Percentiles rank a stretch among this genome's conserved stretches.
These are phyloP conservation scores for Sphaerulina vaccinii DNA, from an alignment of 2,329 filamentous ascomycete genomes.

Conservation along the genomic window DNA sequence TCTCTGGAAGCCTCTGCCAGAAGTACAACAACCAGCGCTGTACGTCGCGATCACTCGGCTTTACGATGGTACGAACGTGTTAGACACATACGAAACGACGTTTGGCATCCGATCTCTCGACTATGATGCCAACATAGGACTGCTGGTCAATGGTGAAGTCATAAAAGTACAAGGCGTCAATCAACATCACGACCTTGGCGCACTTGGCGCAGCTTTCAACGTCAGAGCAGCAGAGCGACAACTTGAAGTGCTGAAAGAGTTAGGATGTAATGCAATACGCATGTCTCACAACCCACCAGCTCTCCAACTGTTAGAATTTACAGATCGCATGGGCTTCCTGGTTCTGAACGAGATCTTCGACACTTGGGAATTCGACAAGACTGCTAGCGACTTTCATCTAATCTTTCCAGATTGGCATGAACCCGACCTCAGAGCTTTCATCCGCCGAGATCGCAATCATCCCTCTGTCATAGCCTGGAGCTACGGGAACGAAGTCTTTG, in stretches of 20 bases:
- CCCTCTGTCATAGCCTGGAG: constrained; percentile 55
- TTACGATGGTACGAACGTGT: background rate
- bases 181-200: constrained; percentile 2
- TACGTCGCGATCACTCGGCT: background rate
- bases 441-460: constrained; percentile 58
- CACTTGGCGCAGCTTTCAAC: constrained; percentile 4
- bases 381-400: constrained; percentile 50
- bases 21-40: background rate
- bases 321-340: constrained; percentile 6
- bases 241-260: background rate
- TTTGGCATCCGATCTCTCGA: constrained; percentile 2
- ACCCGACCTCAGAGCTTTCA: constrained; percentile 51
- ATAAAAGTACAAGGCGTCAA: constrained; percentile 5
- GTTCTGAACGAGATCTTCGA: constrained; percentile 7
- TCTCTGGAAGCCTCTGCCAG: background rate
- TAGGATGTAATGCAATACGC: constrained; percentile 1
- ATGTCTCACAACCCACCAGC: constrained; percentile 7
- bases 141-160: background rate
- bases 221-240: background rate
- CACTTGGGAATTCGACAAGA: constrained; percentile 40
- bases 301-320: background rate
- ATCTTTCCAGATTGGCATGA: constrained; percentile 57
- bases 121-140: background rate
- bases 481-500: constrained; percentile 55
- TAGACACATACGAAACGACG: background rate